These are phyloP conservation scores for Acacia concinna DNA, from an alignment of 331 rosid species.

Conservation along the genomic window DNA sequence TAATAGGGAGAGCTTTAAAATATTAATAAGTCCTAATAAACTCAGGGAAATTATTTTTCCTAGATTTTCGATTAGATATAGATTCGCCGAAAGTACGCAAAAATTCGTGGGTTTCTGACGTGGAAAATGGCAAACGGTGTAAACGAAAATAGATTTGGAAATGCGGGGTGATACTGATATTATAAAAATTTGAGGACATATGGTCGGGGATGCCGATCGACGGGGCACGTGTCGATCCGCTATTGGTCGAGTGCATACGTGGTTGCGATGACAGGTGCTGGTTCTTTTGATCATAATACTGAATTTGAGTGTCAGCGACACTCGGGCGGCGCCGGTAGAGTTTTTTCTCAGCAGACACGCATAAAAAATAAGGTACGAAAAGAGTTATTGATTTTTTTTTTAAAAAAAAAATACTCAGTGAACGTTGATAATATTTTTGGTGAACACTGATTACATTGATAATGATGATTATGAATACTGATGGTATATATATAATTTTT, in stretches of 20 bases:
- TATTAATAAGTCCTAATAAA: not conserved
- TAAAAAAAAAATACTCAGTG: too few species aligned
- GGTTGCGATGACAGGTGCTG: constrained; percentile 24
- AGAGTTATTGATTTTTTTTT: too few species aligned
- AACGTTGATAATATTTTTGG: too few species aligned
- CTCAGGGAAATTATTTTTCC: not conserved
- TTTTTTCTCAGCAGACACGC: not conserved
- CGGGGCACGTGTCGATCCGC: not conserved
- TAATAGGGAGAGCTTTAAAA: not conserved
- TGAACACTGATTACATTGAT: too few species aligned
- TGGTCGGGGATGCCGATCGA: not conserved
- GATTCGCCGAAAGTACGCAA: not conserved
- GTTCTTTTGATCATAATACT: not conserved
- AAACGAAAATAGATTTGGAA: not conserved
- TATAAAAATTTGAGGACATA: not conserved
- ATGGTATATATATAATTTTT: too few species aligned
- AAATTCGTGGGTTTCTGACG: not conserved
- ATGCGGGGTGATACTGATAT: not conserved
- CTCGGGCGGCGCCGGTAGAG: not conserved
- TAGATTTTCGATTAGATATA: constrained; percentile 9
- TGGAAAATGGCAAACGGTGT: not conserved
- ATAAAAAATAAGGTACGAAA: not conserved
- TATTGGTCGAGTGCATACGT: not conserved
- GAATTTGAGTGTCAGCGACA: not conserved
- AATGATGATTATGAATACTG: too few species aligned